These are phyloP conservation scores for Toxoplasma gondii DNA, from an alignment of 169 alveolate species.

Conservation along the genomic window DNA sequence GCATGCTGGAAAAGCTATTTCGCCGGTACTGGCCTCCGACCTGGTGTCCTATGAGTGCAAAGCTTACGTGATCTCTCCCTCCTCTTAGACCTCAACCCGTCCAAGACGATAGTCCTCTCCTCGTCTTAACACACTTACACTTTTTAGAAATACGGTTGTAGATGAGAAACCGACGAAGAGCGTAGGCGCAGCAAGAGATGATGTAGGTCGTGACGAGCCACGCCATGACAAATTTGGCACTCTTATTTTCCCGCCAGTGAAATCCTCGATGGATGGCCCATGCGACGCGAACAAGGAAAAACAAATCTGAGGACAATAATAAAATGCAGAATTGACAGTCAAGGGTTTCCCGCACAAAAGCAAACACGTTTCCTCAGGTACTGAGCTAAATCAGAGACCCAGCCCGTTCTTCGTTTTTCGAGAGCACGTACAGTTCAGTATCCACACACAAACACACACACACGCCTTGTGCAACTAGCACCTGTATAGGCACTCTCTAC, in stretches of 20 bases:
- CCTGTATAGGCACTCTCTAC: no score
- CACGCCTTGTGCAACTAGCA: no score
- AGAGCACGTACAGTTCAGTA: not conserved
- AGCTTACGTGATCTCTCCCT: no score
- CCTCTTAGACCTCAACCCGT: no score
- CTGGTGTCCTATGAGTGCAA: no score
- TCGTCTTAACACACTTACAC: not conserved
- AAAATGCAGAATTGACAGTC: not conserved
- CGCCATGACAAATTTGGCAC: constrained; percentile 45
- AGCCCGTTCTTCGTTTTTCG: not conserved
- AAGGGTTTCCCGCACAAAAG: not conserved
- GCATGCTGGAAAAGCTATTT: no score
- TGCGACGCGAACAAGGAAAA: constrained; percentile 55
- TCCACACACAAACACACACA: no score
- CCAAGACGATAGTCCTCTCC: no score
- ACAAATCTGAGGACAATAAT: constrained; percentile 8
- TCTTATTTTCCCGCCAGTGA: constrained; percentile 31
- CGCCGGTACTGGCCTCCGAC: no score
- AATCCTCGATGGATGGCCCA: constrained; percentile 40
- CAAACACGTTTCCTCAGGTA: not conserved
- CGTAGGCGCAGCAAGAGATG: constrained; percentile 43
- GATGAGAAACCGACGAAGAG: constrained; percentile 43
- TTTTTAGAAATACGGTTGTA: constrained; percentile 35
- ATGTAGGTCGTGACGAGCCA: constrained; percentile 50
- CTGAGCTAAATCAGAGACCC: not conserved